Percentiles rank a stretch among this genome's conserved stretches.
Evolutionary conservation across 2,329 filamentous ascomycete species (phyloP).

Genomic region (Sclerotinia sclerotiorum): DNA sequence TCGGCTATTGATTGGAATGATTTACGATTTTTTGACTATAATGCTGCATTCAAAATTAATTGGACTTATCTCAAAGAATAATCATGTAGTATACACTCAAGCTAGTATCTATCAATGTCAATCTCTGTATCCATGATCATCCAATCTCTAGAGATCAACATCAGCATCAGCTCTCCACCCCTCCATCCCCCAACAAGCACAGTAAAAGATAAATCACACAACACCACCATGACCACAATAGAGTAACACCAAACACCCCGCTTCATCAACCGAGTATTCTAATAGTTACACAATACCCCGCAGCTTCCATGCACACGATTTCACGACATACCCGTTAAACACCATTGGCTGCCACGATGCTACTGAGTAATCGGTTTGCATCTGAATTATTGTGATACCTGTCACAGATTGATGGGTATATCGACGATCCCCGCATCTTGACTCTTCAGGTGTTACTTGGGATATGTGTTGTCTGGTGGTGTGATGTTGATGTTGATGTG

Average conservation of each 20-base stretch:
- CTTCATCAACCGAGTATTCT: not conserved
- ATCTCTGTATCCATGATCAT: not conserved
- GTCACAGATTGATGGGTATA: not conserved
- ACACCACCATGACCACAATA: not conserved
- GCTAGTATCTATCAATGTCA: not conserved
- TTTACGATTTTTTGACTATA: too few relatives aligned
- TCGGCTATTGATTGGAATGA: not conserved
- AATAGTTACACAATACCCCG: not conserved
- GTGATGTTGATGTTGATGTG: not conserved
- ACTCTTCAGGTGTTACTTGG: not conserved
- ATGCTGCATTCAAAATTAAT: not conserved
- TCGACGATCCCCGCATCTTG: not conserved
- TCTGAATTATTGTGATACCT: not conserved
- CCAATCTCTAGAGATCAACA: not conserved
- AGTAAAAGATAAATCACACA: too few relatives aligned
- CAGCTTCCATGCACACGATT: fast-evolving
- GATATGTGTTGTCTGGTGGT: not conserved
- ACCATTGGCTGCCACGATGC: not conserved
- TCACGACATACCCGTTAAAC: not conserved
- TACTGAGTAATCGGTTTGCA: not conserved
- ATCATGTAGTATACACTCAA: not conserved
- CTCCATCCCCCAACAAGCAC: not conserved
- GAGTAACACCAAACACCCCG: not conserved
- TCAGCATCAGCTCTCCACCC: not conserved
- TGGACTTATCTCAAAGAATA: not conserved